phyloP scores from a whole-genome alignment of 2,329 filamentous ascomycete species.

The Diaporthe ampelina region DNA sequence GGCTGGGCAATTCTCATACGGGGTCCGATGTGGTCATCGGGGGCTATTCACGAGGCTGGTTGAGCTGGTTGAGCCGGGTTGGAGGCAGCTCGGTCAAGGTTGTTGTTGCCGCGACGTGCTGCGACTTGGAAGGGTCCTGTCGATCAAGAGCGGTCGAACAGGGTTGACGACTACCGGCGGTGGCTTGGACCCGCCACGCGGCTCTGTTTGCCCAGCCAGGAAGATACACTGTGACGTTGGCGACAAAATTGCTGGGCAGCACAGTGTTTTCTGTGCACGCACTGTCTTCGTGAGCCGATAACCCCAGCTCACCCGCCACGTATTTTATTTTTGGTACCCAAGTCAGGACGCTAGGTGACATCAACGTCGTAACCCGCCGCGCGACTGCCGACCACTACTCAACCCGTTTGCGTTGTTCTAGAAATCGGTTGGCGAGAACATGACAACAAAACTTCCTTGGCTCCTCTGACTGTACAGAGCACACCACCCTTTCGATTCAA shows the following conservation, averaged over 20 bases:
- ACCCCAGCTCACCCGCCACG: conserved; percentile 33
- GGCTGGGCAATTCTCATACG: conserved; percentile 29
- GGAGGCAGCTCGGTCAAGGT: conserved; percentile 32
- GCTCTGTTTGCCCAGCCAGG: not conserved
- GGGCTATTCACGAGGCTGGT: conserved; percentile 33
- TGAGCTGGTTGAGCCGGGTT: conserved; percentile 23
- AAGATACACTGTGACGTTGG: not conserved
- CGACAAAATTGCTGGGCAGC: not conserved
- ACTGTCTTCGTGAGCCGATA: conserved; percentile 7
- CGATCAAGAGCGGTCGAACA: conserved; percentile 33
- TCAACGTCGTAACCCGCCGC: conserved; percentile 30
- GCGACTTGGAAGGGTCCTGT: conserved; percentile 25
- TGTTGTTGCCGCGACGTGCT: not conserved
- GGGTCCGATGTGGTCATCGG: conserved; percentile 23
- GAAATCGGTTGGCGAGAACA: not conserved
- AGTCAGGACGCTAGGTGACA: conserved; percentile 19
- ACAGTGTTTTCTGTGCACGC: not conserved
- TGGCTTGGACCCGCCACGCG: conserved; percentile 39
- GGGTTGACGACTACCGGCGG: conserved; percentile 27
- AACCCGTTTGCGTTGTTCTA: not conserved
- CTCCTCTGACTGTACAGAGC: conserved; percentile 3
- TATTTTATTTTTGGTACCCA: conserved; percentile 39
- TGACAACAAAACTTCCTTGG: conserved; percentile 1
- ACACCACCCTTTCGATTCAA: not conserved
- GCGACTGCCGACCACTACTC: conserved; percentile 21